Evolutionary conservation across 202 grass and related monocot species (phyloP).

Genomic region (Cymbopogon flexuosus): DNA sequence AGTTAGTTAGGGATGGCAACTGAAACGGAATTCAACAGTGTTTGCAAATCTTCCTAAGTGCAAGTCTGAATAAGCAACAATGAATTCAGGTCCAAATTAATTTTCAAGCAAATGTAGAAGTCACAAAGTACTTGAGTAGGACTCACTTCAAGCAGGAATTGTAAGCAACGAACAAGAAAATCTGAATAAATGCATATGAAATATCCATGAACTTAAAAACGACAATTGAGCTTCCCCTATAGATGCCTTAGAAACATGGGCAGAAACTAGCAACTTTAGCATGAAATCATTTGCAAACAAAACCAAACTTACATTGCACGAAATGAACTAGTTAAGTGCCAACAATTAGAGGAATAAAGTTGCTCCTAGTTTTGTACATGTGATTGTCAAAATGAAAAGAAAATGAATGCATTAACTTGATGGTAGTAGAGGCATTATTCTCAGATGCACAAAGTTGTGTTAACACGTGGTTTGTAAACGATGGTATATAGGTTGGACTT

Average conservation of each 20-base stretch:
- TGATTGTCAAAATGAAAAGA: too few species aligned
- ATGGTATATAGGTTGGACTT: not conserved
- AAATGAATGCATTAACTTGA: not conserved
- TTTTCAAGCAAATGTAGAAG: not conserved
- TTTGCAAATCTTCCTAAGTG: not conserved
- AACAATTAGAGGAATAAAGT: not conserved
- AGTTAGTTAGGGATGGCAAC: not conserved
- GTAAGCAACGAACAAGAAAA: not conserved
- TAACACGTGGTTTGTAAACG: not conserved
- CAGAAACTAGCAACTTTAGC: not conserved
- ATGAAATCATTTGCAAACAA: not conserved
- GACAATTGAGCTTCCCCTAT: not conserved
- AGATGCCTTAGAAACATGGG: not conserved
- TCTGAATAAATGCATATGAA: not conserved
- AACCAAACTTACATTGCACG: not conserved
- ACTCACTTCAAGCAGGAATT: not conserved
- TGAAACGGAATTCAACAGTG: not conserved
- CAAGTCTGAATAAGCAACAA: not conserved
- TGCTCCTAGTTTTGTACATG: not conserved
- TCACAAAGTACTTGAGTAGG: not conserved
- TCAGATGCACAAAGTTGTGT: not conserved
- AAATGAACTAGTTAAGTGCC: not conserved
- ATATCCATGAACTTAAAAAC: not conserved
- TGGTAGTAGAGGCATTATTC: not conserved
- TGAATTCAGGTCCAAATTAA: not conserved